phyloP scores from a whole-genome alignment of 805 yeast genomes.

The Saccharomycopsis malanga region DNA sequence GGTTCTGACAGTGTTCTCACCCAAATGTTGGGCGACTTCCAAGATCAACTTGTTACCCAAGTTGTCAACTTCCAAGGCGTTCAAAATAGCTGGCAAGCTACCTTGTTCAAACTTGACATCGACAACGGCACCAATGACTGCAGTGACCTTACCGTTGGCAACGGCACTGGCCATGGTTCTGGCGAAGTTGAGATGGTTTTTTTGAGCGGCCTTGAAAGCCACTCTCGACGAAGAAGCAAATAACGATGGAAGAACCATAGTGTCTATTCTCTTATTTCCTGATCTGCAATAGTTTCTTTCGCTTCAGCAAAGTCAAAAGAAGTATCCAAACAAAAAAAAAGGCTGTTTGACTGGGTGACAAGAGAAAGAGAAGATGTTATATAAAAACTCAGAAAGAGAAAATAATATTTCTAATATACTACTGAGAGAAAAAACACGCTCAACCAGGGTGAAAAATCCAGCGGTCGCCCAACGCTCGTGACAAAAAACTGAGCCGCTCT shows the following conservation, averaged over 20 bases:
- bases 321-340: background rate
- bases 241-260: conserved; percentile 49
- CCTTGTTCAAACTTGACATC: conserved; percentile 98
- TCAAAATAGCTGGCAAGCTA: conserved; percentile 92
- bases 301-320: too few species aligned
- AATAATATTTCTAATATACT: background rate
- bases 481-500: background rate
- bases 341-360: background rate
- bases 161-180: conserved; percentile 78
- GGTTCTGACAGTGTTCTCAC: conserved; percentile 99
- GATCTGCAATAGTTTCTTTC: too few species aligned
- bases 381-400: too few species aligned
- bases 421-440: background rate
- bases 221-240: conserved; percentile 67
- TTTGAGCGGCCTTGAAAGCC: conserved; percentile 85
- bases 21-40: conserved; percentile 99
- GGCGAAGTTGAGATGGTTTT: conserved; percentile 60
- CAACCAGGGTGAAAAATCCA: background rate
- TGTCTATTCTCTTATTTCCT: background rate
- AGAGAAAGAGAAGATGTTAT: background rate
- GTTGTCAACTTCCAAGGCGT: conserved; percentile 86
- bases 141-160: conserved; percentile 83
- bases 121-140: conserved; percentile 98
- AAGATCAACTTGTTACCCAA: conserved; percentile 75
- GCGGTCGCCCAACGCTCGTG: background rate